Percentiles rank a stretch among this genome's conserved stretches.
Evolutionary conservation across 2,329 filamentous ascomycete species (phyloP).

Genomic region (Colletotrichum orbiculare): DNA sequence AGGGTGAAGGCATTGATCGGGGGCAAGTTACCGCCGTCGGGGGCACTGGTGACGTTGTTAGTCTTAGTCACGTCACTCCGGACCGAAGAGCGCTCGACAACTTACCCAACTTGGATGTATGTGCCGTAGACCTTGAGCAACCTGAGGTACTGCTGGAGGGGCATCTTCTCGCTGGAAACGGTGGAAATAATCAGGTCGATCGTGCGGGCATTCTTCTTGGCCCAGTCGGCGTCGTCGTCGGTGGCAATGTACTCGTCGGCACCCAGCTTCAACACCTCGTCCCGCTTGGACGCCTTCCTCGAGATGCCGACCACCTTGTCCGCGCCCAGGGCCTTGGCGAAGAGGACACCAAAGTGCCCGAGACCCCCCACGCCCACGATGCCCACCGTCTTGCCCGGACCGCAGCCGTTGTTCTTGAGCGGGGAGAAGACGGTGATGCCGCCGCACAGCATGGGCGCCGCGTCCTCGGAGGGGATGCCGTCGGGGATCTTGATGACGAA

Average conservation of each 20-base stretch:
- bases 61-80: not conserved
- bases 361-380: slow-evolving; percentile 76
- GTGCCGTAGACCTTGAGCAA: slow-evolving; percentile 49
- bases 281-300: slow-evolving; percentile 62
- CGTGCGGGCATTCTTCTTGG: slow-evolving; percentile 58
- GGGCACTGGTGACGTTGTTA: slow-evolving; percentile 48
- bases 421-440: slow-evolving; percentile 76
- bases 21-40: slow-evolving; percentile 56
- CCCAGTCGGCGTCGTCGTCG: slow-evolving; percentile 65
- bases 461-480: slow-evolving; percentile 50
- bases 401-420: slow-evolving; percentile 69
- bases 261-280: slow-evolving; percentile 66
- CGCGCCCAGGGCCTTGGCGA: slow-evolving; percentile 73
- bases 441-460: slow-evolving; percentile 76
- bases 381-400: slow-evolving; percentile 74
- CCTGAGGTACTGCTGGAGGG: slow-evolving; percentile 68
- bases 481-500: slow-evolving; percentile 64
- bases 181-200: slow-evolving; percentile 71
- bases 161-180: slow-evolving; percentile 56
- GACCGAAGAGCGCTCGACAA: not conserved
- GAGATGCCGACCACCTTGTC: slow-evolving; percentile 71
- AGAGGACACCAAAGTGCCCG: slow-evolving; percentile 76
- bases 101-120: slow-evolving; percentile 41
- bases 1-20: slow-evolving; percentile 64
- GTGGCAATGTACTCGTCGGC: slow-evolving; percentile 61